phyloP scores from a whole-genome alignment of 1,139 yeast genomes.

The Nakaseomyces bracarensis region DNA sequence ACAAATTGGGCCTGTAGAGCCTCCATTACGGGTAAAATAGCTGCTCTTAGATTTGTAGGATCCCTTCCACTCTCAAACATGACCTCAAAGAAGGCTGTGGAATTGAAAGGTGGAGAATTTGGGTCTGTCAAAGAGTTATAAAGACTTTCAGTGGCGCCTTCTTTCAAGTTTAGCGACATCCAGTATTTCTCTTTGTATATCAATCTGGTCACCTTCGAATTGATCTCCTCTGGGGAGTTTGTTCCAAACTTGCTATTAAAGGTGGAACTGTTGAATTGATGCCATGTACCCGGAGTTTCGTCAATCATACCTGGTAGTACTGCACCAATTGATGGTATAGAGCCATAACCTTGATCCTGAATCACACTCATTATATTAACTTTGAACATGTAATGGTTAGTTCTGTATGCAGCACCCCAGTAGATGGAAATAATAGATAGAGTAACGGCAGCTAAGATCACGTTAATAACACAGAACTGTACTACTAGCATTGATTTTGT shows the following conservation, averaged over 20 bases:
- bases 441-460: slow-evolving; percentile 9
- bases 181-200: slow-evolving; percentile 47
- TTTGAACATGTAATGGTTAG: slow-evolving; percentile 11
- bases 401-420: slow-evolving; percentile 14
- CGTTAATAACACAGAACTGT: slow-evolving; percentile 6
- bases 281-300: slow-evolving; percentile 22
- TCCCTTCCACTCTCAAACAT: slow-evolving; percentile 51
- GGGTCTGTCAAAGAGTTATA: slow-evolving; percentile 32
- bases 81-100: slow-evolving; percentile 28
- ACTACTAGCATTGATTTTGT: neutral
- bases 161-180: slow-evolving; percentile 43
- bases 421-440: slow-evolving; percentile 12
- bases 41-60: slow-evolving; percentile 37
- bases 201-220: slow-evolving; percentile 34
- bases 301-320: slow-evolving; percentile 15
- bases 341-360: slow-evolving; percentile 11
- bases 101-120: slow-evolving; percentile 24
- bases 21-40: slow-evolving; percentile 37
- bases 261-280: slow-evolving; percentile 24
- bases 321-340: slow-evolving; percentile 11
- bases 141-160: slow-evolving; percentile 39
- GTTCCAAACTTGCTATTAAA: slow-evolving; percentile 28
- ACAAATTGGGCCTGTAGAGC: slow-evolving; percentile 31
- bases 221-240: slow-evolving; percentile 32
- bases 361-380: slow-evolving; percentile 13